Percentiles rank a stretch among this genome's conserved stretches.
Evolutionary conservation across 2,329 filamentous ascomycete genomes (phyloP).

Genomic region (Fusarium zealandicum): DNA sequence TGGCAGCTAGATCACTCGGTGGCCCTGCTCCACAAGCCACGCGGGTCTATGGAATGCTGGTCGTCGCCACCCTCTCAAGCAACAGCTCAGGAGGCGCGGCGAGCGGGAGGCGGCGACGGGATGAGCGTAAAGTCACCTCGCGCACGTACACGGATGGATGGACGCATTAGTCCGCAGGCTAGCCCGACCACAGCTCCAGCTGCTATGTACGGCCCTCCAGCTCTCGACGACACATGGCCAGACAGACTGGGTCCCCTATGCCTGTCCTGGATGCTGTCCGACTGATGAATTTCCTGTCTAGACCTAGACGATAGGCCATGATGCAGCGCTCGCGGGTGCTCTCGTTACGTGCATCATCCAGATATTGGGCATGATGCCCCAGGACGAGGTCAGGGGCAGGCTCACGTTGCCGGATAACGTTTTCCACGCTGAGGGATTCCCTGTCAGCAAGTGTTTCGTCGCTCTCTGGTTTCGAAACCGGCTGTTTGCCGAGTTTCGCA

Average conservation of each 20-base stretch:
- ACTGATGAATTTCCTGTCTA: background rate
- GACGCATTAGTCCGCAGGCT: conserved; percentile 22
- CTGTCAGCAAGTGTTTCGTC: conserved; percentile 1
- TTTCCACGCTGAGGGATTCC: background rate
- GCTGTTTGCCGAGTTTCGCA: background rate
- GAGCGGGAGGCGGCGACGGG: conserved; percentile 12
- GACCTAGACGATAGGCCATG: background rate
- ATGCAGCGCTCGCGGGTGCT: too few species aligned
- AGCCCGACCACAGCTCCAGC: conserved; percentile 18
- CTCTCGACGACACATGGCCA: background rate
- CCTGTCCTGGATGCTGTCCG: conserved; percentile 3
- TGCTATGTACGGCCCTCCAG: background rate
- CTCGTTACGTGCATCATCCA: too few species aligned
- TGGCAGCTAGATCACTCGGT: conserved; percentile 32
- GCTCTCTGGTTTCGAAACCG: background rate
- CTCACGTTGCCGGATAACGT: background rate
- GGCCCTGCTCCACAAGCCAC: conserved; percentile 41
- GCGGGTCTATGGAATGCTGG: conserved; percentile 40
- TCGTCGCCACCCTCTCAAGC: conserved; percentile 12
- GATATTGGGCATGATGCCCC: too few species aligned
- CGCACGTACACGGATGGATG: background rate
- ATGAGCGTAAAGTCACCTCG: conserved; percentile 22
- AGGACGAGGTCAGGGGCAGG: conserved; percentile 9
- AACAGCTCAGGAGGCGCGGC: conserved; percentile 22
- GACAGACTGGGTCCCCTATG: background rate